Base-by-base conservation (phyloP, 768 basidiomycete genomes). In the Lactifluus subvellereus region DNA sequence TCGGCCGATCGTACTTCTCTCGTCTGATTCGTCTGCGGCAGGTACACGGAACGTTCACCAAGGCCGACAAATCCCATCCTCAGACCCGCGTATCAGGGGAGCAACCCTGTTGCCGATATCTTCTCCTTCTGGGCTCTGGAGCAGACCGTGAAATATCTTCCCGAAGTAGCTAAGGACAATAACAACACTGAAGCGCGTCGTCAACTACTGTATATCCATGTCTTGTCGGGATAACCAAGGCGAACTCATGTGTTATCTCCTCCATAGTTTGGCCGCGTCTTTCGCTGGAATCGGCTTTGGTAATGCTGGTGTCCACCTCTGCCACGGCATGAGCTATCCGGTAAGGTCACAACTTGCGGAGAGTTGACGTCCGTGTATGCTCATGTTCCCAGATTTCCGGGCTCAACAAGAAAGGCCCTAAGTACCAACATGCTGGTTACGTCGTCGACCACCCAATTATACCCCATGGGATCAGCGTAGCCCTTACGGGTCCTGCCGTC, bases 241-340 rank as follows among this genome's bases (percentile, higher is more conserved):
- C 4, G 11, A 20, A 16, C 50, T 57, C 60, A 56, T 16, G n/a
- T 35, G 16, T 50, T 9, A 43, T 2, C 27, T 47, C 16, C 49
- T 40, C 42, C 9, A 2, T 65, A 94, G 93, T 37, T 78, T 98
- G 62, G 94, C 94, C 1, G 84, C 94, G 13, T 94, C 94, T 13
- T 94, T 96, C 64, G 95, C 95, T 66, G 95, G 95, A 38, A 96
- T 96, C 51, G 94, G 95, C 1, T 95, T 95, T 68, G 93, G 94
- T 37, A 94, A 94, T 70, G 94, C 94, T 10, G 94, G 93, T 5
- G 91, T 94, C 4, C 93, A 94, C 74, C 71, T 95, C 56, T 93
- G 91, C 68, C 92, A 94, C 69, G 92, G 91, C 55, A 91, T 92
- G 80, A 90, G 89, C 69, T 91, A 91, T 69, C 90, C 89, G 5